Evolutionary conservation across 1,139 yeast species (phyloP), one percentile per base, ranked within the genome.

Genomic region (Kodamaea arcana): DNA sequence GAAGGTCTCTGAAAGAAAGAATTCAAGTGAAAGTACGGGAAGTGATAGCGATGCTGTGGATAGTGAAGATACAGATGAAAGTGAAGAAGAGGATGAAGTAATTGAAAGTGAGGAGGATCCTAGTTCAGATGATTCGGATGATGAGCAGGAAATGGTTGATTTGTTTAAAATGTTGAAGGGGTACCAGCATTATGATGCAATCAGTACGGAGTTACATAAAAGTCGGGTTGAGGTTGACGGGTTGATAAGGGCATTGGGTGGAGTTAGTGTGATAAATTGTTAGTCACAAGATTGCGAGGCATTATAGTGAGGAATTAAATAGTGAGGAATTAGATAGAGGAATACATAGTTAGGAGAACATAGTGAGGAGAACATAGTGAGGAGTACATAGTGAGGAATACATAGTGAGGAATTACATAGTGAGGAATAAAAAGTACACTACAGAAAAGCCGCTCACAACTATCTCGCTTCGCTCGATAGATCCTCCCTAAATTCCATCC

Each of bases 131-230:
- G 42, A 36, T 6, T 38, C 34, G 20, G 25, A 34, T 11, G 66
- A 60, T 36, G 69, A 67, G 43, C 65, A 60, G 50, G 52, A 49
- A 13, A 36, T 51, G 32, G 47, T 55, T 8, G 51, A 60, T 20
- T 46, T 69, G 23, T 51, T 83, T 24, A 58, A 75, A 40, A 60
- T 81, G 29, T 50, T 83, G 23, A 73, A 70, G 41, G 76, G 76
- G 17, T 75, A 76, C 21, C 82, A 78, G 40, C 78, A 77, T 47
- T 72, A 82, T 44, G 95, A 86, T 51, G 72, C 81, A 7, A 79
- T 86, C 2, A 81, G 90, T 47, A 83, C 90, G 0, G 83, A 79
- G 44, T 58, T 83, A 42, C 75, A 72, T 35, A 69, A 70, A 50
- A 69, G 84, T 13, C 64, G 80, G 34, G 54, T 54, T 15, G 83